phyloP scores from a whole-genome alignment of 2,329 filamentous ascomycete species.

The Apiospora hydei region DNA sequence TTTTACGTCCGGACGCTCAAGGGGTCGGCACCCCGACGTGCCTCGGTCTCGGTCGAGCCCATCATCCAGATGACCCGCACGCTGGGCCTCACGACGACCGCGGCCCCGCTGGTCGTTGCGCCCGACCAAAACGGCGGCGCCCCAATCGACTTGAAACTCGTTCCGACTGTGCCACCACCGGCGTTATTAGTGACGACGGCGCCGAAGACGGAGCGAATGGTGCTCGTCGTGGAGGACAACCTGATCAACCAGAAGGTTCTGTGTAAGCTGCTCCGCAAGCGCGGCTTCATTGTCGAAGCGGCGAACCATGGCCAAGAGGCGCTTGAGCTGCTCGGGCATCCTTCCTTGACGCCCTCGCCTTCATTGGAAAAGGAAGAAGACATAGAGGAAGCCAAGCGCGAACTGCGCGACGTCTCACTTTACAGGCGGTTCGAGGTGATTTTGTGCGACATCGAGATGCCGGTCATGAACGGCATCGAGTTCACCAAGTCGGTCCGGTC shows the following conservation, averaged over 20 bases:
- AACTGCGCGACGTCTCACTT: neutral
- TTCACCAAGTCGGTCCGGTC: conserved; percentile 35
- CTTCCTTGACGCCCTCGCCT: conserved; percentile 19
- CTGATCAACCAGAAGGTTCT: conserved; percentile 66
- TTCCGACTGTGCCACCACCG: neutral
- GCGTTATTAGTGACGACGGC: neutral
- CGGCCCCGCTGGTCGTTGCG: conserved; percentile 24
- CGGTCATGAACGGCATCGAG: conserved; percentile 38
- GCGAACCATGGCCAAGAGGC: conserved; percentile 66
- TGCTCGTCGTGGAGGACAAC: conserved; percentile 68
- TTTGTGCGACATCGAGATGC: conserved; percentile 41
- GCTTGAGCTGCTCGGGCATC: conserved; percentile 45
- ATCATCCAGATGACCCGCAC: conserved; percentile 28
- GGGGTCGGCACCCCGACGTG: conserved; percentile 26
- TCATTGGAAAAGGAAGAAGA: neutral
- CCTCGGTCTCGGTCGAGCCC: conserved; percentile 30
- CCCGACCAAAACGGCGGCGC: conserved; percentile 1
- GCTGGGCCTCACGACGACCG: conserved; percentile 25
- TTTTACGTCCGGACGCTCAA: conserved; percentile 71
- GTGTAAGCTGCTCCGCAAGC: conserved; percentile 56
- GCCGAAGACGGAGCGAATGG: conserved; percentile 15
- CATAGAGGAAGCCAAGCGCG: neutral
- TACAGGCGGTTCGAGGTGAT: conserved; percentile 35
- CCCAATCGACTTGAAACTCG: conserved; percentile 25
- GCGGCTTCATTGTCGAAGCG: conserved; percentile 58